These are phyloP conservation scores for Styphnolobium japonicum DNA, from an alignment of 306 rosid genomes.

Conservation along the genomic window DNA sequence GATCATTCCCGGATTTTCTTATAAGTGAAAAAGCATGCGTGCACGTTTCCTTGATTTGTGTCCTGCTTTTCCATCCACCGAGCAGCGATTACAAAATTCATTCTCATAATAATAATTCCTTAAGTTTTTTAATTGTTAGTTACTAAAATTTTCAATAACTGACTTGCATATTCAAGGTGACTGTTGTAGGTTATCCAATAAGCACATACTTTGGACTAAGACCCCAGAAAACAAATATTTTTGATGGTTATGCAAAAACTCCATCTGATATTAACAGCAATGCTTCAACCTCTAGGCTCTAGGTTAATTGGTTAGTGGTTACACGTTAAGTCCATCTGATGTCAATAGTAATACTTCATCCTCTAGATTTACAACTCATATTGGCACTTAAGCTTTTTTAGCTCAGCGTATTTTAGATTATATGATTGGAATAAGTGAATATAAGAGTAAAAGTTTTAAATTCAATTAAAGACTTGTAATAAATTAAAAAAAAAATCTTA, in stretches of 20 bases:
- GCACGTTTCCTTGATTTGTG: constrained; percentile 10
- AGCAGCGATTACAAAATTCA: neutral
- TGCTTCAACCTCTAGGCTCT: neutral
- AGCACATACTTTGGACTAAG: neutral
- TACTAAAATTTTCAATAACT: neutral
- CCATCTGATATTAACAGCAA: neutral
- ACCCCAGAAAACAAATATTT: neutral
- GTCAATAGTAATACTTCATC: too few relatives aligned
- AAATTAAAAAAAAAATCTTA: too few relatives aligned
- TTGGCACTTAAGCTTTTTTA: too few relatives aligned
- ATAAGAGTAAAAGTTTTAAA: neutral
- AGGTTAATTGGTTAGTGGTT: too few relatives aligned
- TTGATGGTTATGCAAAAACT: neutral
- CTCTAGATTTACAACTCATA: too few relatives aligned
- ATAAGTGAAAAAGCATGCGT: constrained; percentile 32
- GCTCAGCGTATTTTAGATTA: too few relatives aligned
- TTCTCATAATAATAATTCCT: neutral
- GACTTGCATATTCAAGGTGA: neutral
- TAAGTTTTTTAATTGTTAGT: neutral
- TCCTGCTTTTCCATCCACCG: neutral
- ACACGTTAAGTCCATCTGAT: too few relatives aligned
- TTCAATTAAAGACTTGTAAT: neutral
- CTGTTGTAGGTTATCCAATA: neutral
- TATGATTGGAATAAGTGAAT: neutral
- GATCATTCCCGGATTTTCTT: neutral